Evolutionary conservation across 2,329 filamentous ascomycete genomes (phyloP).

Genomic region (Diplodia intermedia): DNA sequence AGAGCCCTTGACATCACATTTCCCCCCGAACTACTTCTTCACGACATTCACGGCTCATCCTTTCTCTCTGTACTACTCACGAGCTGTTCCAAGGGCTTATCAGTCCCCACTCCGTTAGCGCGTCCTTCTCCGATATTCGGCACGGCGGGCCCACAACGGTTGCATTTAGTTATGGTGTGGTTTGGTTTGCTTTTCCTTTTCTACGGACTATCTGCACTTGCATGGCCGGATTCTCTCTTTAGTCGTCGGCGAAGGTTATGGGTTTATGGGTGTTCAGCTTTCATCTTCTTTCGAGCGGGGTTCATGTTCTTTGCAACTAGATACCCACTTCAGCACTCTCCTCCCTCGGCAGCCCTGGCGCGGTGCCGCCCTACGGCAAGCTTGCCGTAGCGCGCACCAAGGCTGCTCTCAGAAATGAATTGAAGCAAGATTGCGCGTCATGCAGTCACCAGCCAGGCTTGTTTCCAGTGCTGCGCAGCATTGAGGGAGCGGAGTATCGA

Average conservation of each 20-base stretch:
- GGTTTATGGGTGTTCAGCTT: neutral
- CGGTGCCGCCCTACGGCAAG: neutral
- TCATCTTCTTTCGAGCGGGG: conserved; percentile 10
- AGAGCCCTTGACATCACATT: neutral
- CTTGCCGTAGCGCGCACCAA: neutral
- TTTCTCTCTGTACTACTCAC: conserved; percentile 12
- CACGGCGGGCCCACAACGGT: conserved; percentile 9
- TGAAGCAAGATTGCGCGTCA: conserved; percentile 12
- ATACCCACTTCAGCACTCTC: conserved; percentile 25
- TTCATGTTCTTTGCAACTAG: conserved; percentile 15
- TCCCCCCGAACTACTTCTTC: neutral
- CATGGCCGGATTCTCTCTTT: conserved; percentile 26
- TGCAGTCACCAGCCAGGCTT: neutral
- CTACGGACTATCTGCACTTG: conserved; percentile 9
- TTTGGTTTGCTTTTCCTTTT: neutral
- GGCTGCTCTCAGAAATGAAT: conserved; percentile 1
- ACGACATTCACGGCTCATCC: conserved; percentile 18
- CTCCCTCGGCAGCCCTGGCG: neutral
- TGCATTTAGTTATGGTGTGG: conserved; percentile 14
- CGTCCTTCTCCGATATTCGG: neutral
- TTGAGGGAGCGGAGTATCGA: neutral
- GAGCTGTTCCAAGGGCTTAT: conserved; percentile 3
- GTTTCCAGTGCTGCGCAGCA: conserved; percentile 2
- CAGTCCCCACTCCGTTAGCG: neutral
- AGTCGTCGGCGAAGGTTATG: conserved; percentile 15